These are phyloP conservation scores for Mortierella sp. DNA, from an alignment of 371 early-diverging fungal species.

Conservation along the genomic window DNA sequence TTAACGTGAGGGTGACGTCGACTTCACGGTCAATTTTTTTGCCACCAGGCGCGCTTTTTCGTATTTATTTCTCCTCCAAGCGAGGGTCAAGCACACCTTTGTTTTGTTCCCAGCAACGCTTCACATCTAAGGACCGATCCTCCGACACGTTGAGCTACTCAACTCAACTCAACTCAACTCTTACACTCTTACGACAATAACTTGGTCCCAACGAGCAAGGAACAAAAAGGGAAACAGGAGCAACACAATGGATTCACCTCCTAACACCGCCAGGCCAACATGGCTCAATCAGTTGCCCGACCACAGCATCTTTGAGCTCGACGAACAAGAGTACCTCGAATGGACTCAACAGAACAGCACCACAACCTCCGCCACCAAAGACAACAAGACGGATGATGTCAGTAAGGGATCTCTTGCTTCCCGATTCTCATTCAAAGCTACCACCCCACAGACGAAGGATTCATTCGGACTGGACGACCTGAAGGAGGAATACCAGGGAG, in stretches of 20 bases:
- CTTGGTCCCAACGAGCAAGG: neutral
- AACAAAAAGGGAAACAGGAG: neutral
- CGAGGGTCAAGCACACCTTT: neutral
- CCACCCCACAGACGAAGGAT: neutral
- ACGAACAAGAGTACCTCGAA: constrained; percentile 54
- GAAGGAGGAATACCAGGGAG: constrained; percentile 33
- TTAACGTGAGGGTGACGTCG: neutral
- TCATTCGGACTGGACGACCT: constrained; percentile 44
- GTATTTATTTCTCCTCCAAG: neutral
- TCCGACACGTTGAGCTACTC: neutral
- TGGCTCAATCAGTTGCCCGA: constrained; percentile 55
- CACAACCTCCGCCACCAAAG: neutral
- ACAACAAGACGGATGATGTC: neutral
- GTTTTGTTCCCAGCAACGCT: neutral
- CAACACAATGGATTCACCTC: constrained; percentile 6
- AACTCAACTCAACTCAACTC: neutral
- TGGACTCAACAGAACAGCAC: constrained; percentile 36
- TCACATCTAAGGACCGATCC: neutral
- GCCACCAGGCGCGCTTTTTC: neutral
- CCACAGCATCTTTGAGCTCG: constrained; percentile 53
- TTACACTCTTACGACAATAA: neutral
- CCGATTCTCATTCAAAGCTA: neutral
- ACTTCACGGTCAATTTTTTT: no score
- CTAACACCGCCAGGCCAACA: constrained; percentile 17
- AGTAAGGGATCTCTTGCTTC: neutral